Evolutionary conservation across 768 basidiomycete species (phyloP), one percentile per base, ranked within the genome.

Genomic region (Megacollybia marginata): DNA sequence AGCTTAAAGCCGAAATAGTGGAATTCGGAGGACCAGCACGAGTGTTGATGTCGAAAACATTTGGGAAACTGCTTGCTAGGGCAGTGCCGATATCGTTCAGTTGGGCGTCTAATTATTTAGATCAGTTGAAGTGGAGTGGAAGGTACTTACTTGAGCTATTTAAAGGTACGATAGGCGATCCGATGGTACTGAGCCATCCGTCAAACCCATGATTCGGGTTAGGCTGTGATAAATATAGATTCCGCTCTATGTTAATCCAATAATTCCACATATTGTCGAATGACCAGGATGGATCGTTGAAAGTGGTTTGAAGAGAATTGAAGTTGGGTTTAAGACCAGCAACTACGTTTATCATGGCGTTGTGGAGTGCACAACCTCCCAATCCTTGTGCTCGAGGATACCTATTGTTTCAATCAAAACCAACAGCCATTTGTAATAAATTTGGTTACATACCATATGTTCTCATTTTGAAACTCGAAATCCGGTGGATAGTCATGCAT

Each of bases 141-240:
- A 28, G 23, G 4, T 28, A 6, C 23, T 28, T 28, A 28, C 23
- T 6, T 28, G 23, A 28, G 6, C 23, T 6, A 28, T 28, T 28
- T 28, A 6, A 28, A 28, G 6, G 2, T 6, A 28, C 23, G 23
- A 28, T 28, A 43, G 48, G 48, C 31, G 40, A 40, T 15, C 48
- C 48, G 42, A 49, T 51, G 11, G 50, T 51, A 44, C 50, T 38
- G 20, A 51, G 16, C 50, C 50, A 51, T 31, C 50, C 50, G 28
- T 46, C 20, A 44, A 51, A 51, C 16, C 50, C 50, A 35, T 51
- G 50, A 16, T 51, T 34, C 19, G 50, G 44, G 46, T 51, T 51
- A 35, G 45, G 50, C 33, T 51, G 43, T 32, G 15, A 33, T 35
- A 50, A 43, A 50, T 50, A 46, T 33, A 50, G 44, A 50, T 50